Conservation (phyloP, 768 basidiomycete species). For the Podaxis sp. region DNA sequence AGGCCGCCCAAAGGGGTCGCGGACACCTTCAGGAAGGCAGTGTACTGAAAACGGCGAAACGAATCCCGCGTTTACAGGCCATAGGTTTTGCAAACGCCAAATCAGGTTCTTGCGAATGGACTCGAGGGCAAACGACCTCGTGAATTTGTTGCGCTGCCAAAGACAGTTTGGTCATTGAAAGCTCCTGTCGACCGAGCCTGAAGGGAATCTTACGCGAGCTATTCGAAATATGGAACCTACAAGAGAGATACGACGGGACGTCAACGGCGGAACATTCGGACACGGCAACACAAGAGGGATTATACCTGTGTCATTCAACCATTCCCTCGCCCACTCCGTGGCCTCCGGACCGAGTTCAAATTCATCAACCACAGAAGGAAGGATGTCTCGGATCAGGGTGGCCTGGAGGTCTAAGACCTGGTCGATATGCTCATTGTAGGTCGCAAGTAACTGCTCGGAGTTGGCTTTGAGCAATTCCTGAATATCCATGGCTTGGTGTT, state of each 20-base stretch:
- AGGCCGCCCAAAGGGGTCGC: constrained; percentile 64
- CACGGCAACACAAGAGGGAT: constrained; percentile 12
- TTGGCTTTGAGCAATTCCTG: constrained; percentile 40
- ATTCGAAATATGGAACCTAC: constrained; percentile 58
- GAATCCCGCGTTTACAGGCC: constrained; percentile 26
- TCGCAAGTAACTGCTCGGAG: constrained; percentile 39
- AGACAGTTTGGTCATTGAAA: constrained; percentile 6
- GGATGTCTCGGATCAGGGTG: constrained; percentile 49
- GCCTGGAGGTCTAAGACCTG: constrained; percentile 44
- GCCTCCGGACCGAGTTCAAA: constrained; percentile 44
- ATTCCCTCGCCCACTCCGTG: constrained; percentile 50
- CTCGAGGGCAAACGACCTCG: constrained; percentile 56
- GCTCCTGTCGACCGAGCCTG: constrained; percentile 7
- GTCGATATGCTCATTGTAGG: constrained; percentile 46
- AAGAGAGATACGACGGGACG: constrained; percentile 16
- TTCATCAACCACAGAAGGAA: constrained; percentile 59
- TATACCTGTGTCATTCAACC: constrained; percentile 66
- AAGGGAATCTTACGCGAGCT: constrained; percentile 44
- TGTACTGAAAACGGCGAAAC: constrained; percentile 34
- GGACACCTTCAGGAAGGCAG: constrained; percentile 49
- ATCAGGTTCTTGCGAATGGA: constrained; percentile 48
- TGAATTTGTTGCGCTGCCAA: constrained; percentile 63
- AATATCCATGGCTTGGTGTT: constrained; percentile 26
- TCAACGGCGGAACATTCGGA: neutral
- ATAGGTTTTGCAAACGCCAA: constrained; percentile 51